A percentile compares a stretch with the other conserved stretches of the same genome.
Conservation (phyloP, 768 basidiomycete genomes). For the Candolleomyces eurysporus region DNA sequence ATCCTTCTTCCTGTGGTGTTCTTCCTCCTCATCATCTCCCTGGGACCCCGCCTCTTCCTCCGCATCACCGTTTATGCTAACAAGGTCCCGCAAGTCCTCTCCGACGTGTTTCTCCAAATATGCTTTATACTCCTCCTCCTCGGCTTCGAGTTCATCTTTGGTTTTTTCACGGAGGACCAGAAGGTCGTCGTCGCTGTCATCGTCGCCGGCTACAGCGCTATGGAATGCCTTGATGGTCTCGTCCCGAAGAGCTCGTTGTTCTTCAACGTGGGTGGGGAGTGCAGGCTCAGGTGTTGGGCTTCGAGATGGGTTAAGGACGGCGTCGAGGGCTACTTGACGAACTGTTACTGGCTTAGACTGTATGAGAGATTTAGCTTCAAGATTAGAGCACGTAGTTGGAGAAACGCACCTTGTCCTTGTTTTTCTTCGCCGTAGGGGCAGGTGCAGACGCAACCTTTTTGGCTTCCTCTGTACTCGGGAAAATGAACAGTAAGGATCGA, state of each 20-base stretch:
- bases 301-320: slow-evolving; percentile 53
- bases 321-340: slow-evolving; percentile 68
- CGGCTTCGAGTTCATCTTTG: slow-evolving; percentile 68
- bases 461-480: slow-evolving; percentile 57
- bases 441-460: slow-evolving; percentile 34
- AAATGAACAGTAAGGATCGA: background rate
- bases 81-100: slow-evolving; percentile 58
- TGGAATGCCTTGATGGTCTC: slow-evolving; percentile 90
- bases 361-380: background rate
- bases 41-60: slow-evolving; percentile 17
- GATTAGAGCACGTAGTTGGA: background rate
- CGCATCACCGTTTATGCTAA: slow-evolving; percentile 50
- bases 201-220: slow-evolving; percentile 33
- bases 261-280: slow-evolving; percentile 69
- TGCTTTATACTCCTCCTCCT: slow-evolving; percentile 82
- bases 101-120: slow-evolving; percentile 86
- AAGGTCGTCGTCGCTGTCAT: slow-evolving; percentile 57
- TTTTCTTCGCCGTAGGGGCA: slow-evolving; percentile 21
- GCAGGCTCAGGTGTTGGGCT: slow-evolving; percentile 57
- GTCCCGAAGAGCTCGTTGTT: slow-evolving; percentile 68
- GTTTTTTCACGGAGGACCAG: slow-evolving; percentile 76
- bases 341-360: slow-evolving; percentile 74
- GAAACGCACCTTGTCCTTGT: slow-evolving; percentile 51
- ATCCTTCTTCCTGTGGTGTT: slow-evolving; percentile 16
- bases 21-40: slow-evolving; percentile 13